These are phyloP conservation scores for Biscogniauxia marginata DNA, from an alignment of 2,329 filamentous ascomycete genomes.

Conservation along the genomic window DNA sequence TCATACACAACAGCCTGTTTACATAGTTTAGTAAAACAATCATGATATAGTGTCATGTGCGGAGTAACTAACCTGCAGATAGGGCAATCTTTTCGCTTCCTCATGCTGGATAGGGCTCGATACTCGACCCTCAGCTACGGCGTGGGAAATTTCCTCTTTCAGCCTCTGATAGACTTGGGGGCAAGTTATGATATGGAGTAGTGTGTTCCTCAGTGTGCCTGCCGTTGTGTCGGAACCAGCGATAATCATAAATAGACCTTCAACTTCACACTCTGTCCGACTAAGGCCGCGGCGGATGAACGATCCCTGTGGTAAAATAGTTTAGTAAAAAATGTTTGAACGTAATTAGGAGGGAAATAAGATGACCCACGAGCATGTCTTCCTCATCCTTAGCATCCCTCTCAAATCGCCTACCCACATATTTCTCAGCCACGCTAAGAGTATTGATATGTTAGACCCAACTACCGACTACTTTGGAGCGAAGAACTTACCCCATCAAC, in stretches of 20 bases:
- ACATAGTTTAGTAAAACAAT: background rate
- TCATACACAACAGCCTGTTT: constrained; percentile 36
- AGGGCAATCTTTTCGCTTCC: constrained; percentile 27
- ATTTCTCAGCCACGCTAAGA: background rate
- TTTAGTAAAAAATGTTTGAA: background rate
- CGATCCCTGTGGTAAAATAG: background rate
- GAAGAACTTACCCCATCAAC: background rate
- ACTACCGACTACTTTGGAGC: background rate
- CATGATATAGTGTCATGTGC: background rate
- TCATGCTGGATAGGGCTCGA: constrained; percentile 5
- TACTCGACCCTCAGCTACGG: background rate
- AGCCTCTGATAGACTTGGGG: constrained; percentile 9
- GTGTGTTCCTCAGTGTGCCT: constrained; percentile 1
- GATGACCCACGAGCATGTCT: background rate
- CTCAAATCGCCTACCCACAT: background rate
- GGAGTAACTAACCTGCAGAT: constrained; percentile 19
- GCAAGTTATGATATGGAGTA: constrained; percentile 10
- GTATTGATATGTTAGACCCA: background rate
- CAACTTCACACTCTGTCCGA: constrained; percentile 2
- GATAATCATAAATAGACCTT: constrained; percentile 6
- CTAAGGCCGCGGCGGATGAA: constrained; percentile 8
- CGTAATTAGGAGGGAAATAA: background rate
- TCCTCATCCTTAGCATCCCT: background rate
- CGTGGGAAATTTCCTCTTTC: constrained; percentile 8
- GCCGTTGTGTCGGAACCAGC: constrained; percentile 11